These are phyloP conservation scores for Coemansia sp. DNA, from an alignment of 192 early-diverging fungal species.

Conservation along the genomic window DNA sequence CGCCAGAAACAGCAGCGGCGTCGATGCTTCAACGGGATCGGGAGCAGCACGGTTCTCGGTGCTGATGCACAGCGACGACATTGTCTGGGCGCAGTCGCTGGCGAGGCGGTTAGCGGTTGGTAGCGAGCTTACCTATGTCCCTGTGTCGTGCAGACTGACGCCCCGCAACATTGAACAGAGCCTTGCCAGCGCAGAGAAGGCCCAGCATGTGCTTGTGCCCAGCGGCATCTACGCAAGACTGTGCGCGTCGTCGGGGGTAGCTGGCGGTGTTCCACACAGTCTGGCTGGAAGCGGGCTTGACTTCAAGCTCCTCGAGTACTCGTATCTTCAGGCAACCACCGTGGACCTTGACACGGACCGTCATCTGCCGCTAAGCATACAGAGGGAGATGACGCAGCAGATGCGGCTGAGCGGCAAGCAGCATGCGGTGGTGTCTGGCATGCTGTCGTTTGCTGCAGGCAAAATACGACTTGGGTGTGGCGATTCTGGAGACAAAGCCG, in stretches of 20 bases:
- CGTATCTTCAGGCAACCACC: constrained; percentile 43
- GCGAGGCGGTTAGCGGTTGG: constrained; percentile 29
- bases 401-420: constrained; percentile 39
- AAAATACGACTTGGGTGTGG: constrained; percentile 33
- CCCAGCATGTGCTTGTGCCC: constrained; percentile 51
- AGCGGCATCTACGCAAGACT: constrained; percentile 41
- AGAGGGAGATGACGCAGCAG: constrained; percentile 41
- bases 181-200: constrained; percentile 24
- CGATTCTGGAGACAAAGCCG: not conserved
- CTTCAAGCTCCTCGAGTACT: constrained; percentile 38
- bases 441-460: constrained; percentile 37
- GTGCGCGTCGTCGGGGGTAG: not conserved
- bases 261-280: constrained; percentile 6
- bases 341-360: constrained; percentile 49
- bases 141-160: constrained; percentile 38
- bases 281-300: constrained; percentile 20
- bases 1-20: constrained; percentile 35
- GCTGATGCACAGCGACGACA: constrained; percentile 48
- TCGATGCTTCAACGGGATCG: constrained; percentile 38
- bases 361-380: constrained; percentile 46
- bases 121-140: constrained; percentile 37
- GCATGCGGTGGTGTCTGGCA: constrained; percentile 38
- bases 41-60: constrained; percentile 38
- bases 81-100: constrained; percentile 34
- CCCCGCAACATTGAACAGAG: constrained; percentile 38